These are phyloP conservation scores for Pogostemon cablin DNA, from an alignment of 257 asterid species.

Conservation along the genomic window DNA sequence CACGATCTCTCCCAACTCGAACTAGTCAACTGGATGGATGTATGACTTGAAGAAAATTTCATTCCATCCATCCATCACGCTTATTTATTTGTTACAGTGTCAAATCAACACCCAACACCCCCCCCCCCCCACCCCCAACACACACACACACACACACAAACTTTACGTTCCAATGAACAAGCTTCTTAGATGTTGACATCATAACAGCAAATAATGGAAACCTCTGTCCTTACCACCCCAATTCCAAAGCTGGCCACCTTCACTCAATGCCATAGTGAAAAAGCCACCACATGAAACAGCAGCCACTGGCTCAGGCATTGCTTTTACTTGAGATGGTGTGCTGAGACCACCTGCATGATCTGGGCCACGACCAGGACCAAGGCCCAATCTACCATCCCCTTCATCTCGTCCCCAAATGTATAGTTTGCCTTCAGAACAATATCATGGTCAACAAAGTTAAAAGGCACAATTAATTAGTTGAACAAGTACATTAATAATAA, in stretches of 20 bases:
- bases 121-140: no score
- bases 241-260: constrained; percentile 90
- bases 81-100: background rate
- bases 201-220: constrained; percentile 10
- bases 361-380: constrained; percentile 96
- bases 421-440: constrained; percentile 62
- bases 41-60: background rate
- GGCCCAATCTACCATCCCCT: constrained; percentile 98
- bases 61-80: background rate
- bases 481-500: constrained; percentile 27
- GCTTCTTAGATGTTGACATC: background rate
- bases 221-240: constrained; percentile 78
- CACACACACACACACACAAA: no score
- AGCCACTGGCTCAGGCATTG: constrained; percentile 68
- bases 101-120: no score
- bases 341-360: constrained; percentile 88
- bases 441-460: constrained; percentile 24
- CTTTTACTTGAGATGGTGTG: constrained; percentile 78
- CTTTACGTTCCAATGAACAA: no score
- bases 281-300: constrained; percentile 98
- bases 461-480: constrained; percentile 31
- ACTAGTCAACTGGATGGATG: constrained; percentile 9
- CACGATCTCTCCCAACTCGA: constrained; percentile 1
- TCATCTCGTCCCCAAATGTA: constrained; percentile 98
- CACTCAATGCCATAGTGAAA: constrained; percentile 90